phyloP scores from a whole-genome alignment of 2,329 filamentous ascomycete species.

The Chrysoporthe cubensis region DNA sequence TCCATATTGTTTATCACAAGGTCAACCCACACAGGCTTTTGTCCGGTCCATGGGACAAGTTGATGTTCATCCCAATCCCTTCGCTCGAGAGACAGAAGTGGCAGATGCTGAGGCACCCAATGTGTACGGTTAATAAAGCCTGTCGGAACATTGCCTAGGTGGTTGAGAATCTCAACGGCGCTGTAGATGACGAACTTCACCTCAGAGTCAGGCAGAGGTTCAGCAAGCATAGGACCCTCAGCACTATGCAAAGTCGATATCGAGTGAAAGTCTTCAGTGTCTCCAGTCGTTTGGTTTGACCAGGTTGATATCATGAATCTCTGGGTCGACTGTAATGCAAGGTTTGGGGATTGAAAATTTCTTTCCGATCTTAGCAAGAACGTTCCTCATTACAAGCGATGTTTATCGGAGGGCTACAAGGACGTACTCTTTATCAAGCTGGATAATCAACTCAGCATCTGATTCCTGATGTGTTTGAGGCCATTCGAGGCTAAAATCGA shows the following conservation, averaged over 20 bases:
- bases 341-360: constrained; percentile 25
- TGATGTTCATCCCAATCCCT: constrained; percentile 32
- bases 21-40: constrained; percentile 32
- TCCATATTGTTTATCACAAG: constrained; percentile 36
- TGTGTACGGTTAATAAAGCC: constrained; percentile 34
- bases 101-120: constrained; percentile 31
- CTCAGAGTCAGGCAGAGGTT: constrained; percentile 27
- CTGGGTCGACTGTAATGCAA: constrained; percentile 26
- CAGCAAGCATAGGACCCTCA: constrained; percentile 14
- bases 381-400: background rate
- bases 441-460: constrained; percentile 27
- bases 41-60: constrained; percentile 33
- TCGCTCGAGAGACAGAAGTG: constrained; percentile 30
- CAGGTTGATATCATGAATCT: constrained; percentile 13
- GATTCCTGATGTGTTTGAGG: background rate
- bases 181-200: constrained; percentile 31
- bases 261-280: background rate
- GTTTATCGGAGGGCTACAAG: background rate
- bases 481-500: constrained; percentile 32
- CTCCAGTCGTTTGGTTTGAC: no score
- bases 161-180: constrained; percentile 31
- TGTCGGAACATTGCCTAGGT: constrained; percentile 30
- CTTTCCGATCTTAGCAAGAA: constrained; percentile 2
- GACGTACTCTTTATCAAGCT: constrained; percentile 33
- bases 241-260: constrained; percentile 26